Percentiles rank a stretch among this genome's conserved stretches.
phyloP scores from a whole-genome alignment of 2,329 filamentous ascomycete genomes.

The Curvularia spicifera region DNA sequence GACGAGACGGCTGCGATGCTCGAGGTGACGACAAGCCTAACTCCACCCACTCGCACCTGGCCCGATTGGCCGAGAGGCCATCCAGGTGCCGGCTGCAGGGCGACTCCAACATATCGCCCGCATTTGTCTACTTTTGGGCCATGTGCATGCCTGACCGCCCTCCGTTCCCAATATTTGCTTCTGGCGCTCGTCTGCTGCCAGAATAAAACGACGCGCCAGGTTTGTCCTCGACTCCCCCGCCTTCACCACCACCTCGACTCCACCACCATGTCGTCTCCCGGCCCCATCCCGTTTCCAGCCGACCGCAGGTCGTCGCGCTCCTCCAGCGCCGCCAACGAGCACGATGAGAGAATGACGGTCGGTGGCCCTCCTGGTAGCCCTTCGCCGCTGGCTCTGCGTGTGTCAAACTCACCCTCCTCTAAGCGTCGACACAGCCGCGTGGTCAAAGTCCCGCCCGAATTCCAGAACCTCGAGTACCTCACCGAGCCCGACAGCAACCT shows the following conservation, averaged over 20 bases:
- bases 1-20: conserved; percentile 8
- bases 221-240: conserved; percentile 4
- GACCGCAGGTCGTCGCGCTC: conserved; percentile 46
- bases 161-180: conserved; percentile 21
- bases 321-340: conserved; percentile 37
- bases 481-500: conserved; percentile 64
- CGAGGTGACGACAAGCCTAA: conserved; percentile 18
- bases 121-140: conserved; percentile 13
- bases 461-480: conserved; percentile 65
- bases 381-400: conserved; percentile 48
- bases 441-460: conserved; percentile 55
- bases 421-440: conserved; percentile 45
- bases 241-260: conserved; percentile 1
- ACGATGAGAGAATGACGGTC: conserved; percentile 35
- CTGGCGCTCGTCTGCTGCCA: conserved; percentile 19
- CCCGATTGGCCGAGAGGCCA: neutral
- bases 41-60: conserved; percentile 2
- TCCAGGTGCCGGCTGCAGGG: neutral
- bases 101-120: conserved; percentile 1
- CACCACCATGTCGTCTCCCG: conserved; percentile 43
- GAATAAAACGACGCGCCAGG: conserved; percentile 10
- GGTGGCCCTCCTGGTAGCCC: conserved; percentile 49
- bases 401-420: conserved; percentile 47
- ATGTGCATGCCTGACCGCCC: conserved; percentile 27
- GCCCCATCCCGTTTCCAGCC: conserved; percentile 46